These are phyloP conservation scores for Colletotrichum lupini DNA, from an alignment of 2,329 filamentous ascomycete species.

Conservation along the genomic window DNA sequence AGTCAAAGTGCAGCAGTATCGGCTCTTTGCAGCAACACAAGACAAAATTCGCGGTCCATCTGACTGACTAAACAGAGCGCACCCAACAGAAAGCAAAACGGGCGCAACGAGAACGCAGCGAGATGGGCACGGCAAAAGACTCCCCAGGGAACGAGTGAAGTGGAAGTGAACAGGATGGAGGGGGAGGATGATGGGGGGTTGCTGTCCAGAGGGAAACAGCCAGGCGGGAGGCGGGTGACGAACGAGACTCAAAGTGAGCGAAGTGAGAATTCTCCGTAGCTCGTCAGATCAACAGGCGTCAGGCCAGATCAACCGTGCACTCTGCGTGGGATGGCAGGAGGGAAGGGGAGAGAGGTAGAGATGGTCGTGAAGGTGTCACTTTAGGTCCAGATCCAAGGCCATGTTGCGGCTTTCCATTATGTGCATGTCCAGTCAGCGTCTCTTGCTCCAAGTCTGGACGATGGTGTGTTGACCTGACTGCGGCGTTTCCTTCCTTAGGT, in stretches of 20 bases:
- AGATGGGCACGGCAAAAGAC: neutral
- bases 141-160: neutral
- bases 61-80: neutral
- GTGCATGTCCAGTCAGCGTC: neutral
- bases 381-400: slow-evolving; percentile 4
- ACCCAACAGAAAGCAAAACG: neutral
- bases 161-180: neutral
- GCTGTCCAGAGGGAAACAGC: no score
- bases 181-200: neutral
- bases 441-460: neutral
- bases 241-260: neutral
- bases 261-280: neutral
- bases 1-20: slow-evolving; percentile 6
- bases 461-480: slow-evolving; percentile 15
- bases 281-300: neutral
- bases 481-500: neutral
- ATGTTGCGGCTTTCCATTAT: neutral
- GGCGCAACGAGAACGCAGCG: slow-evolving; percentile 1
- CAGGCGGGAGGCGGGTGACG: neutral
- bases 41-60: slow-evolving; percentile 6
- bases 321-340: slow-evolving; percentile 19
- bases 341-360: neutral
- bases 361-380: slow-evolving; percentile 30
- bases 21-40: slow-evolving; percentile 15
- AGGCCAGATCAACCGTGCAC: slow-evolving; percentile 5